phyloP scores from a whole-genome alignment of 2,329 filamentous ascomycete genomes.

The Pseudonectria foliicola region DNA sequence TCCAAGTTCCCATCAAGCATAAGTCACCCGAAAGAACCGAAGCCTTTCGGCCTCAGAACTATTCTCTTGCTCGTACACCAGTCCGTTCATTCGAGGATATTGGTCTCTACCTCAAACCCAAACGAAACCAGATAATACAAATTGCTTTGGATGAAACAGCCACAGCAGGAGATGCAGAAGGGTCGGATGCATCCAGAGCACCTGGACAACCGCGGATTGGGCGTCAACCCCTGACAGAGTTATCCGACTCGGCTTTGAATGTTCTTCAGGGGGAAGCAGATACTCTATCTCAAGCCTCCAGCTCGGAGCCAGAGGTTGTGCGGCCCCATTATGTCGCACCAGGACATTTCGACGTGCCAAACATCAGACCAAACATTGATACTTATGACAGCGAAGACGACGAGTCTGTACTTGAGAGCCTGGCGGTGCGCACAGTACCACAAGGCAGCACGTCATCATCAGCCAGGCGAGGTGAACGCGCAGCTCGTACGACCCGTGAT shows the following conservation, averaged over 20 bases:
- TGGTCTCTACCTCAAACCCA: constrained; percentile 24
- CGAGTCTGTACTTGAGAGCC: constrained; percentile 3
- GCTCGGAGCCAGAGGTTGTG: constrained; percentile 3
- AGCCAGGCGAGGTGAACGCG: constrained; percentile 3
- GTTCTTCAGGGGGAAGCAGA: constrained; percentile 11
- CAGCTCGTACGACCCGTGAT: constrained; percentile 1
- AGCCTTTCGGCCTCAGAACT: constrained; percentile 1
- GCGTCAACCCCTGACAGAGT: constrained; percentile 15
- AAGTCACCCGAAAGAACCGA: constrained; percentile 2
- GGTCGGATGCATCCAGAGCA: constrained; percentile 5
- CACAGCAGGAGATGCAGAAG: constrained; percentile 11
- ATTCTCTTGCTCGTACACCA: constrained; percentile 3
- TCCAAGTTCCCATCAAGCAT: constrained; percentile 18
- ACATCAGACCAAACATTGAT: background rate
- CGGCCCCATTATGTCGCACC: constrained; percentile 2
- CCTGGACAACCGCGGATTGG: constrained; percentile 3
- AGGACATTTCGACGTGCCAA: background rate
- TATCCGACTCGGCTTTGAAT: constrained; percentile 18
- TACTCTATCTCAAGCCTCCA: constrained; percentile 1
- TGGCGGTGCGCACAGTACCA: constrained; percentile 1
- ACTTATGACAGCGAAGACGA: background rate
- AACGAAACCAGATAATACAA: constrained; percentile 18
- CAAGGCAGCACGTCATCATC: constrained; percentile 7
- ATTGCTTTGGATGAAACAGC: constrained; percentile 31
- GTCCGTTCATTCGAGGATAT: constrained; percentile 19